A percentile compares a stretch with the other conserved stretches of the same genome.
phyloP scores from a whole-genome alignment of 306 rosid species.

The Neltuma alba region DNA sequence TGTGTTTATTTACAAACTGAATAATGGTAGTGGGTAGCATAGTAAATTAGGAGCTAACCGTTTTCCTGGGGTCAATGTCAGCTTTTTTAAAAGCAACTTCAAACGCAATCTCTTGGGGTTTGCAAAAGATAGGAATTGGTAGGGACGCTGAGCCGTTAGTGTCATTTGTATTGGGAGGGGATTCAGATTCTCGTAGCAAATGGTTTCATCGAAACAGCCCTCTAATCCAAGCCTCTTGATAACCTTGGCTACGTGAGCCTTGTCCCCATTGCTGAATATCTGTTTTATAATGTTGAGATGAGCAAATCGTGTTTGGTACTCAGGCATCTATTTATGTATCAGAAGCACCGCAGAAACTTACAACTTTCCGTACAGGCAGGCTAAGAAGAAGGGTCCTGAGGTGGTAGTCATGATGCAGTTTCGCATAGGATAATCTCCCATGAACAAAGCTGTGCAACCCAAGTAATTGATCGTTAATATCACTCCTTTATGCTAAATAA shows the following conservation, averaged over 20 bases:
- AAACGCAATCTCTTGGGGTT: constrained; percentile 7
- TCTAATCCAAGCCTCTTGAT: not conserved
- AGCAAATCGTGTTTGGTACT: not conserved
- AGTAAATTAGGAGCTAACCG: not conserved
- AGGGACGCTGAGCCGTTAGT: not conserved
- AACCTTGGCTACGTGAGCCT: not conserved
- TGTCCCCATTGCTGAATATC: not conserved
- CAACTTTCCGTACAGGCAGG: not conserved
- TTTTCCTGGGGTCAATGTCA: not conserved
- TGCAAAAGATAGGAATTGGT: not conserved
- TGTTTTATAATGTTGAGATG: not conserved
- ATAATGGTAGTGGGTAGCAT: not conserved
- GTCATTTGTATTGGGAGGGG: not conserved
- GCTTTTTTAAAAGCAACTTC: not conserved
- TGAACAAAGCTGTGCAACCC: not conserved
- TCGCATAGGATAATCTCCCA: constrained; percentile 10
- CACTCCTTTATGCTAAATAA: not conserved
- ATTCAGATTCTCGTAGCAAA: constrained; percentile 8
- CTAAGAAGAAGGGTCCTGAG: not conserved
- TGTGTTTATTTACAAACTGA: not conserved
- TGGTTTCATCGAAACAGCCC: not conserved
- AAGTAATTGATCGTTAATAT: not conserved
- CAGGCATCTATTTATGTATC: no score
- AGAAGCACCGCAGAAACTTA: not conserved
- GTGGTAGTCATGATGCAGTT: not conserved